Base-by-base conservation (phyloP, 2,329 filamentous ascomycete species). In the Verticillium isaacii region DNA sequence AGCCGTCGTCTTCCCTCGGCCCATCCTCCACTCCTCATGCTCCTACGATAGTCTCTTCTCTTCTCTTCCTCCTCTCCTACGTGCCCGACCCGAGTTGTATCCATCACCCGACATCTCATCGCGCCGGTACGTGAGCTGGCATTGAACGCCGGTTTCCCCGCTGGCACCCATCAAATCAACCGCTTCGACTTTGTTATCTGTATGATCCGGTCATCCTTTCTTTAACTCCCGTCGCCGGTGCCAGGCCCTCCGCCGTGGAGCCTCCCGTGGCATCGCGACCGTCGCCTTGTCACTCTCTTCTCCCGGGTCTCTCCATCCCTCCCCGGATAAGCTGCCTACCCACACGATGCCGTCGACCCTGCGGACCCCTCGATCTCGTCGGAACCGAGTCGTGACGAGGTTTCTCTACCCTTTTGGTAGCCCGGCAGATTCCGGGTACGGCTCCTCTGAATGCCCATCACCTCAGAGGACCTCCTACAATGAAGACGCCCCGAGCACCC, bases 341-440 rank as follows among this genome's bases (percentile, higher is more conserved):
- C n/a, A 5, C 19, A 23, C 45, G 8, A 50, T 50, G 45, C 17
- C 9, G 19, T 23, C 19, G 17, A 23, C n/a, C 23, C 45, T 9
- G n/a, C 45, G 45, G 9, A 50, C 45, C 8, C 45, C 45, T 14
- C 45, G 29, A 5, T 39, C 37, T 15, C 57, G 57, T 50, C 36
- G 36, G 23, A 32, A n/a, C 17, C 55, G 55, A 15, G 55, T 23
- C 5, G 12, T 32, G 15, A n/a, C 55, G 5, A 56, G n/a, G 25
- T 32, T 32, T n/a, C n/a, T 32, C 9, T 6, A 37, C 55, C 55
- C 29, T 25, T 52, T 29, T 60, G 63, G 32, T n/a, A 50, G 45
- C 19, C 60, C 64, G 14, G 11, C 56, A 15, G 66, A 67, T 32
- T 67, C 65, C 11, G 65, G 65, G 1, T 67, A 66, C 50, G 34